A percentile compares a stretch with the other conserved stretches of the same genome.
phyloP scores from a whole-genome alignment of 169 alveolate genomes.

The Plasmodium berghei region DNA sequence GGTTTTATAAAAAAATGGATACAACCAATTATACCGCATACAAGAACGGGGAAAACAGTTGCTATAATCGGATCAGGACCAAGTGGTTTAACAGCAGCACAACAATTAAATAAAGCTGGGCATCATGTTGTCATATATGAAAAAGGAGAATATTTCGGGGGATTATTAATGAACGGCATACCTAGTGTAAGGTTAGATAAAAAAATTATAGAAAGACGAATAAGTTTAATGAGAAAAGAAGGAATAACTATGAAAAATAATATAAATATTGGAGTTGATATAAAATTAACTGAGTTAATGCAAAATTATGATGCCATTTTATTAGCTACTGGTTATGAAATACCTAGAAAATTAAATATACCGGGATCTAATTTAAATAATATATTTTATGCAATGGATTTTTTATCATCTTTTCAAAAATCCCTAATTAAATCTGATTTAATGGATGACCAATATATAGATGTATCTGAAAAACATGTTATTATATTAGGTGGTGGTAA shows the following conservation, averaged over 20 bases:
- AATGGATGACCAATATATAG: slow-evolving; percentile 74
- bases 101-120: slow-evolving; percentile 84
- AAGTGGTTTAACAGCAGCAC: slow-evolving; percentile 86
- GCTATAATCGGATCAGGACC: slow-evolving; percentile 85
- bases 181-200: slow-evolving; percentile 85
- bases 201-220: slow-evolving; percentile 78
- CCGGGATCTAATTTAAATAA: slow-evolving; percentile 78
- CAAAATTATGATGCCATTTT: slow-evolving; percentile 80
- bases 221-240: slow-evolving; percentile 74
- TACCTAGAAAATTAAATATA: slow-evolving; percentile 61
- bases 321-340: slow-evolving; percentile 80
- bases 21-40: slow-evolving; percentile 79
- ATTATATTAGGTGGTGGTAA: slow-evolving; percentile 86
- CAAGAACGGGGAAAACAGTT: slow-evolving; percentile 78
- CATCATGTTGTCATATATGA: slow-evolving; percentile 76
- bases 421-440: slow-evolving; percentile 72
- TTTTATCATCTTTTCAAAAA: slow-evolving; percentile 77
- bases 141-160: slow-evolving; percentile 84
- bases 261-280: slow-evolving; percentile 45
- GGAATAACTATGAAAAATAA: slow-evolving; percentile 77
- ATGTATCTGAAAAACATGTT: slow-evolving; percentile 81
- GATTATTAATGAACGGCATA: slow-evolving; percentile 83
- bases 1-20: slow-evolving; percentile 84
- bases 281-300: slow-evolving; percentile 59
- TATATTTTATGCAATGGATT: slow-evolving; percentile 80